Conservation (phyloP, 1,139 yeast species). For the Eremothecium gossypii region DNA sequence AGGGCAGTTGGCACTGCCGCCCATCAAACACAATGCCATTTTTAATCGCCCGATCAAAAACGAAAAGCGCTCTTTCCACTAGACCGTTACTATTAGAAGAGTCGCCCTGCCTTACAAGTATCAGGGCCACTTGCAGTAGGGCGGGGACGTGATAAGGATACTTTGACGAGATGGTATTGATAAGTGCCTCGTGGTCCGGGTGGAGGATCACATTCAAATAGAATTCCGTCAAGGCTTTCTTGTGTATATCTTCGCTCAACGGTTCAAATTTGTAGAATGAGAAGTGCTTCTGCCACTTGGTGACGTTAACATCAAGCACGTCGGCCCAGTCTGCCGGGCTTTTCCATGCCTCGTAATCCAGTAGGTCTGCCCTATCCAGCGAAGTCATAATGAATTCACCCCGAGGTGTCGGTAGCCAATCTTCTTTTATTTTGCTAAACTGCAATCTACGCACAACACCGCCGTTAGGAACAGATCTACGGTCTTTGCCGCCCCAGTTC, state of each 20-base stretch:
- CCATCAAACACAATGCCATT: conserved; percentile 42
- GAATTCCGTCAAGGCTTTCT: conserved; percentile 50
- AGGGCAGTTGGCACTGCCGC: conserved; percentile 65
- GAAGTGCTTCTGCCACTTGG: conserved; percentile 37
- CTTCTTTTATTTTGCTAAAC: conserved; percentile 67
- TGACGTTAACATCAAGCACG: conserved; percentile 38
- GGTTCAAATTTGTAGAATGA: conserved; percentile 47
- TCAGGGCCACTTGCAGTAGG: conserved; percentile 69
- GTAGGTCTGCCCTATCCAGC: conserved; percentile 34
- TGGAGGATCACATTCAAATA: conserved; percentile 57
- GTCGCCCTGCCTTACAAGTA: conserved; percentile 68
- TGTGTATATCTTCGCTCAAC: conserved; percentile 24
- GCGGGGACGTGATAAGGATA: conserved; percentile 73
- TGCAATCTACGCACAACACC: conserved; percentile 50
- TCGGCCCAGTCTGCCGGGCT: conserved; percentile 40
- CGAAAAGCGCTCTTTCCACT: conserved; percentile 67
- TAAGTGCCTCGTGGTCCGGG: conserved; percentile 64
- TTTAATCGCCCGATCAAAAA: conserved; percentile 60
- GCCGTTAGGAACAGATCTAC: conserved; percentile 50
- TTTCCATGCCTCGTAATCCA: conserved; percentile 34
- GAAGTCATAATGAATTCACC: conserved; percentile 61
- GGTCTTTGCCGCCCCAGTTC: conserved; percentile 81
- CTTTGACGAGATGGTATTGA: conserved; percentile 42
- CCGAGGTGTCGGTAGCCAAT: conserved; percentile 66
- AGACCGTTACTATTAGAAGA: conserved; percentile 56